Conservation (phyloP, 2,329 filamentous ascomycete species). For the Rhytidhysteron rufulum region DNA sequence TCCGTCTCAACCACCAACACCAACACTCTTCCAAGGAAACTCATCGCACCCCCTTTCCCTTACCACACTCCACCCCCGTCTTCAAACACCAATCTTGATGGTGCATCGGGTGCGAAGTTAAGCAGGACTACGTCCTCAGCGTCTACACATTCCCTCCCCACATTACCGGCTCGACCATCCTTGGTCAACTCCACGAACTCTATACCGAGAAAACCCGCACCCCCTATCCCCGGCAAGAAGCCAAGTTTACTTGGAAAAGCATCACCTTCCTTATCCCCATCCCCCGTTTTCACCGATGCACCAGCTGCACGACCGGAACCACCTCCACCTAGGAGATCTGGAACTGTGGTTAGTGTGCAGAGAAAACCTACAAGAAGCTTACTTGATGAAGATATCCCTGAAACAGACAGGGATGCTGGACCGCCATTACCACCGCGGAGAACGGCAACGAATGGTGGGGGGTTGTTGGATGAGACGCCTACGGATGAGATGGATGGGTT, state of each 20-base stretch:
- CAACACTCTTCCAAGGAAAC: conserved; percentile 17
- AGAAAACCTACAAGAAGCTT: too few relatives aligned
- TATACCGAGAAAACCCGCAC: conserved; percentile 8
- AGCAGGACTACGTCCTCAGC: conserved; percentile 19
- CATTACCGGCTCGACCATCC: conserved; percentile 11
- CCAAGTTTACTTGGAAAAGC: conserved; percentile 18
- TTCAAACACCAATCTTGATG: conserved; percentile 16
- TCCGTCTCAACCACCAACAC: neutral
- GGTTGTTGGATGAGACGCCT: conserved; percentile 32
- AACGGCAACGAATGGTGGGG: conserved; percentile 19
- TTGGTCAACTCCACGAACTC: too few relatives aligned
- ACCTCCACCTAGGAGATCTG: conserved; percentile 9
- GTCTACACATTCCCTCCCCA: conserved; percentile 29
- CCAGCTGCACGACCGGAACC: conserved; percentile 7
- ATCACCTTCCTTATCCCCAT: conserved; percentile 6
- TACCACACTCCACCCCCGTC: conserved; percentile 13
- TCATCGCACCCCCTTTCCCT: conserved; percentile 28
- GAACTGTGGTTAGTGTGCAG: too few relatives aligned
- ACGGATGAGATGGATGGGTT: conserved; percentile 28
- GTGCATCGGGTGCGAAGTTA: conserved; percentile 16
- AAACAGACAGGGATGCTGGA: conserved; percentile 11
- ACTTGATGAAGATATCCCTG: too few relatives aligned
- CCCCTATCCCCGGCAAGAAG: conserved; percentile 31
- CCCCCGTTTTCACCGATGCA: too few relatives aligned
- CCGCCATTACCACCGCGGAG: conserved; percentile 28